Conservation (phyloP, 176 grass and related monocot species). For the Oryza glaberrima region DNA sequence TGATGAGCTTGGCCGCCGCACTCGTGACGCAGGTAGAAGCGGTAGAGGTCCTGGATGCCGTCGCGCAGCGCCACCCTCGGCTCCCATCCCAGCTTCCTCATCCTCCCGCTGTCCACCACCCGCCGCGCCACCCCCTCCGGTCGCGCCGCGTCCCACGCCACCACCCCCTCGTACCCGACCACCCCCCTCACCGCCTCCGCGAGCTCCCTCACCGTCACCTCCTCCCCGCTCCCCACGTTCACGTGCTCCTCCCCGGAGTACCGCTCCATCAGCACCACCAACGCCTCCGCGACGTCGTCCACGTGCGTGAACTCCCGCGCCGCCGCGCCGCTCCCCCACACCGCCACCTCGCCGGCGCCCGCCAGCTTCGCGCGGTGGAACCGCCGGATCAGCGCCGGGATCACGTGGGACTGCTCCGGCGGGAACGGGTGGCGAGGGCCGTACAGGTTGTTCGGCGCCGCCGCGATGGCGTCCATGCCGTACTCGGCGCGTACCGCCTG, state of each 20-base stretch:
- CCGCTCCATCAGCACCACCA: slow-evolving; percentile 53
- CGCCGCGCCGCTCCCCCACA: slow-evolving; percentile 68
- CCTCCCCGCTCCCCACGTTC: slow-evolving; percentile 37
- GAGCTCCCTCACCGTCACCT: slow-evolving; percentile 54
- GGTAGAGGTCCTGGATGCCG: slow-evolving; percentile 55
- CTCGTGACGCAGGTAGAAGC: slow-evolving; percentile 36
- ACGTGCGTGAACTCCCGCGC: slow-evolving; percentile 75
- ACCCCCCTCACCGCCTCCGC: slow-evolving; percentile 66
- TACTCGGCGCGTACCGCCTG: slow-evolving; percentile 54
- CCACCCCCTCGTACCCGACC: slow-evolving; percentile 52
- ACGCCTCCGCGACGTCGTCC: slow-evolving; percentile 50
- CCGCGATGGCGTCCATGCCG: slow-evolving; percentile 55
- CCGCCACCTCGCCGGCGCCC: slow-evolving; percentile 51
- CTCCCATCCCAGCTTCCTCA: slow-evolving; percentile 63
- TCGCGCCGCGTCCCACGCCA: slow-evolving; percentile 59
- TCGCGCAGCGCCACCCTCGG: slow-evolving; percentile 60
- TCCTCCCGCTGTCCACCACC: slow-evolving; percentile 68
- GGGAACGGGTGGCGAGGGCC: slow-evolving; percentile 59
- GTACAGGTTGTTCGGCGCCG: slow-evolving; percentile 57
- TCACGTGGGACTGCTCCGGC: slow-evolving; percentile 42
- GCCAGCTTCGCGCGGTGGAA: slow-evolving; percentile 71
- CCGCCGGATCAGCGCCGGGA: slow-evolving; percentile 74
- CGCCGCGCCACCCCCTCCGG: slow-evolving; percentile 60
- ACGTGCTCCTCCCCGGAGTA: slow-evolving; percentile 49
- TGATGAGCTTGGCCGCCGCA: background rate